Percentiles rank a stretch among this genome's conserved stretches.
Evolutionary conservation across 768 basidiomycete genomes (phyloP).

Genomic region (Lactarius hatsudake): DNA sequence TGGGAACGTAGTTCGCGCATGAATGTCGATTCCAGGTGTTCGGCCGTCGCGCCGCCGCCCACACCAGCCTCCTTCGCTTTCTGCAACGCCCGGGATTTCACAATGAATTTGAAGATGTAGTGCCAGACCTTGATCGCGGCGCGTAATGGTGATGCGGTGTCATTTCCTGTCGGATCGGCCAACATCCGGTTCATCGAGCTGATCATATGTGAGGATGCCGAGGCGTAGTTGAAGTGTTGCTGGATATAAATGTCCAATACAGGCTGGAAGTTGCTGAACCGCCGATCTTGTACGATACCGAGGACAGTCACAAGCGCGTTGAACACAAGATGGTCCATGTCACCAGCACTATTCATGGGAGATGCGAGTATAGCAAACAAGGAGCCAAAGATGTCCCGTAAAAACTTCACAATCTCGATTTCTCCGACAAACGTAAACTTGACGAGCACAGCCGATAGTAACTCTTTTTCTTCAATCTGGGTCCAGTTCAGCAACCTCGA

Average conservation of each 20-base stretch:
- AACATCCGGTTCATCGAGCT: conserved; percentile 85
- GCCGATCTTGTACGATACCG: conserved; percentile 87
- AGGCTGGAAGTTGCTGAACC: conserved; percentile 93
- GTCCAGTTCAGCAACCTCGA: conserved; percentile 83
- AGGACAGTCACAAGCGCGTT: conserved; percentile 88
- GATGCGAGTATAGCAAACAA: conserved; percentile 88
- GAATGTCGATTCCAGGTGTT: conserved; percentile 82
- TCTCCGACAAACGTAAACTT: conserved; percentile 93
- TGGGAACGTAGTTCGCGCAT: conserved; percentile 79
- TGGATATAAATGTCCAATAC: conserved; percentile 94
- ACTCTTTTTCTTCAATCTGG: conserved; percentile 56
- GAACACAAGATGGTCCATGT: conserved; percentile 86
- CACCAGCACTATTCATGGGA: conserved; percentile 63
- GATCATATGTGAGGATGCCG: conserved; percentile 81
- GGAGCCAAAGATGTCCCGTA: conserved; percentile 87
- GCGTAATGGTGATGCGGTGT: conserved; percentile 75
- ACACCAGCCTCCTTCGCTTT: conserved; percentile 76
- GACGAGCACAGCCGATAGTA: conserved; percentile 67
- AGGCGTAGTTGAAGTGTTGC: conserved; percentile 76
- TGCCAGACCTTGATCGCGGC: conserved; percentile 96
- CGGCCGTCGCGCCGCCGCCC: conserved; percentile 77
- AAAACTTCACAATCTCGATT: conserved; percentile 91
- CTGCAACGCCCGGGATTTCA: conserved; percentile 85
- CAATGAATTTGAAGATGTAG: conserved; percentile 93
- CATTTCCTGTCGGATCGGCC: conserved; percentile 63